These are phyloP conservation scores for Ustilago tritici DNA, from an alignment of 1,284 basidiomycete species.

Conservation along the genomic window DNA sequence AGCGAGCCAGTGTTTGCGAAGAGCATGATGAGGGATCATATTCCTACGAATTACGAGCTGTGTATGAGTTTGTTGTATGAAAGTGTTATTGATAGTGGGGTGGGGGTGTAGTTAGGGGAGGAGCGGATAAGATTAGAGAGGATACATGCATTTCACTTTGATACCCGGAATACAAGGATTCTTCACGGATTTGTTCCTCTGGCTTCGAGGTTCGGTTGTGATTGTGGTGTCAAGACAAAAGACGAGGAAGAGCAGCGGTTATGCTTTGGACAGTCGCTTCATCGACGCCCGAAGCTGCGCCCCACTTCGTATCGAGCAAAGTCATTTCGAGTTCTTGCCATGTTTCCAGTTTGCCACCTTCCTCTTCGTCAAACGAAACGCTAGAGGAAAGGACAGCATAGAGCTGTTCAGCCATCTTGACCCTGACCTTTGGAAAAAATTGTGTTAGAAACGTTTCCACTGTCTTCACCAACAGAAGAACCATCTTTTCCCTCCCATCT, in stretches of 20 bases:
- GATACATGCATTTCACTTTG: neutral
- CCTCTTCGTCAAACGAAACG: slow-evolving; percentile 7
- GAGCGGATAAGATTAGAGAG: neutral
- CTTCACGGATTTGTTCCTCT: neutral
- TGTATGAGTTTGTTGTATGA: slow-evolving; percentile 59
- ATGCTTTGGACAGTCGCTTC: neutral
- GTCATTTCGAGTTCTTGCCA: slow-evolving; percentile 24
- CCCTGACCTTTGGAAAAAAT: slow-evolving; percentile 26
- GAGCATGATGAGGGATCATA: slow-evolving; percentile 61
- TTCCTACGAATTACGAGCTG: slow-evolving; percentile 63
- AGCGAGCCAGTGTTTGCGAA: slow-evolving; percentile 71
- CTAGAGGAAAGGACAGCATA: slow-evolving; percentile 34
- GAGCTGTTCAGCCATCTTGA: slow-evolving; percentile 37
- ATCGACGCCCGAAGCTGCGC: neutral
- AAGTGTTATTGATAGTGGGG: slow-evolving; percentile 30
- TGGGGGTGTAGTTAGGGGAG: neutral
- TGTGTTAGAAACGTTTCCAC: slow-evolving; percentile 21
- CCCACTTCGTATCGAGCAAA: slow-evolving; percentile 46
- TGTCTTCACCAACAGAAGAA: neutral
- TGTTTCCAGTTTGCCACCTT: slow-evolving; percentile 14
- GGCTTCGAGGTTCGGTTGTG: neutral
- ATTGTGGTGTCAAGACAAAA: slow-evolving; percentile 5
- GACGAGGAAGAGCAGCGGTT: neutral
- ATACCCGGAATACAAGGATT: neutral
- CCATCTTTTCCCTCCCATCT: neutral